These are phyloP conservation scores for Fusarium tanahbumbuense DNA, from an alignment of 2,329 filamentous ascomycete genomes.

Conservation along the genomic window DNA sequence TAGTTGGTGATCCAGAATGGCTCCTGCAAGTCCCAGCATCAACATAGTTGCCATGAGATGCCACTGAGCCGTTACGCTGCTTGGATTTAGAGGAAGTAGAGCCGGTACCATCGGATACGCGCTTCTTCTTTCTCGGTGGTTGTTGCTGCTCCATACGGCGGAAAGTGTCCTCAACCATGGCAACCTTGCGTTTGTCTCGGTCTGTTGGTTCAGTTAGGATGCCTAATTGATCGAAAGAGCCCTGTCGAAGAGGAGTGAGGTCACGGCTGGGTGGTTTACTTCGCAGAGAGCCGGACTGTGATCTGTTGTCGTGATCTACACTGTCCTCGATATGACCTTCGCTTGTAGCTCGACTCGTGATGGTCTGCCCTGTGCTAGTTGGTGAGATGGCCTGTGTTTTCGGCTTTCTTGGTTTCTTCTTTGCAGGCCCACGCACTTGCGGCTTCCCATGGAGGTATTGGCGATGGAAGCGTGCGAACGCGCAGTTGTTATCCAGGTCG, in stretches of 20 bases:
- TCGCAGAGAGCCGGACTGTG: constrained; percentile 61
- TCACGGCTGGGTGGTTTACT: constrained; percentile 77
- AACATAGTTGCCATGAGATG: constrained; percentile 57
- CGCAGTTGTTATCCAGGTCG: constrained; percentile 70
- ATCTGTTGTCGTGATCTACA: constrained; percentile 62
- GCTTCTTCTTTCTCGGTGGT: constrained; percentile 71
- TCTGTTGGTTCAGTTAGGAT: constrained; percentile 74
- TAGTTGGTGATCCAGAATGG: constrained; percentile 64
- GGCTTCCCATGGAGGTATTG: constrained; percentile 63
- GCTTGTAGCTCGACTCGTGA: constrained; percentile 72
- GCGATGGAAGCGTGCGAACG: constrained; percentile 72
- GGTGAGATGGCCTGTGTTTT: constrained; percentile 69
- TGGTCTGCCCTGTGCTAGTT: constrained; percentile 70
- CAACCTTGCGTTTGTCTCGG: constrained; percentile 74
- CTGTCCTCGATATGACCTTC: constrained; percentile 69
- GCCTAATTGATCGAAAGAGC: constrained; percentile 68
- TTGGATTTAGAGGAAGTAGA: constrained; percentile 55
- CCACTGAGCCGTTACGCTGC: constrained; percentile 53
- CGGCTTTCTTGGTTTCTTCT: constrained; percentile 66
- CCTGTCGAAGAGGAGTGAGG: constrained; percentile 70
- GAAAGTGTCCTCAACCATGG: constrained; percentile 73
- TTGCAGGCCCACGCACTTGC: constrained; percentile 54
- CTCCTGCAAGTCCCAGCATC: constrained; percentile 66
- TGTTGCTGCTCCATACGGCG: constrained; percentile 71
- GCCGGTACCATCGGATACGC: constrained; percentile 64